Evolutionary conservation across 2,329 filamentous ascomycete species (phyloP).

Genomic region (Sclerotinia sclerotiorum): DNA sequence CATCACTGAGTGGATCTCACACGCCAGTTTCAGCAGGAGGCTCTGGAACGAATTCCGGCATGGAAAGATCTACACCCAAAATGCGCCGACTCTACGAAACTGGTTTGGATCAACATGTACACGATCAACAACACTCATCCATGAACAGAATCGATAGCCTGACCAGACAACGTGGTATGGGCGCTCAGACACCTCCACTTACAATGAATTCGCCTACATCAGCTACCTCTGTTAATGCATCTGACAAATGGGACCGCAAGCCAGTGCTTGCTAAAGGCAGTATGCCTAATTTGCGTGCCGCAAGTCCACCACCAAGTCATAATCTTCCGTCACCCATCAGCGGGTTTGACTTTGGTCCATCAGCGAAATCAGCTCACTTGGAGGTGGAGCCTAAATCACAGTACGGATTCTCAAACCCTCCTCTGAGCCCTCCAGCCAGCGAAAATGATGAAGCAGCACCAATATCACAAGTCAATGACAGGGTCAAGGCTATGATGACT

Average conservation of each 20-base stretch:
- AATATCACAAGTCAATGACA: slow-evolving; percentile 70
- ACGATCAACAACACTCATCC: slow-evolving; percentile 76
- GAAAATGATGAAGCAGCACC: slow-evolving; percentile 70
- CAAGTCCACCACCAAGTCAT: slow-evolving; percentile 45
- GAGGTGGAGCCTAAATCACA: slow-evolving; percentile 40
- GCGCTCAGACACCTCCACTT: slow-evolving; percentile 35
- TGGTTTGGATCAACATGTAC: slow-evolving; percentile 73
- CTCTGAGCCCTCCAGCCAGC: slow-evolving; percentile 68
- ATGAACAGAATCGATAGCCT: slow-evolving; percentile 79
- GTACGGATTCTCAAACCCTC: slow-evolving; percentile 48
- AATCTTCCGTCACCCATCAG: slow-evolving; percentile 45
- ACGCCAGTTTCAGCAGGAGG: slow-evolving; percentile 42
- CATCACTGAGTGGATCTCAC: slow-evolving; percentile 54
- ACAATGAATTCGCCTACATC: slow-evolving; percentile 34
- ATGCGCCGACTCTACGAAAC: slow-evolving; percentile 79
- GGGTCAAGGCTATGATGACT: slow-evolving; percentile 77
- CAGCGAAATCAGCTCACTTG: slow-evolving; percentile 38
- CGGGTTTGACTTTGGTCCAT: slow-evolving; percentile 41
- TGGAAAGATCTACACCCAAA: slow-evolving; percentile 68
- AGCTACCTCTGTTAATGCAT: slow-evolving; percentile 42
- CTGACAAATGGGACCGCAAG: slow-evolving; percentile 51
- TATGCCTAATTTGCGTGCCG: slow-evolving; percentile 65
- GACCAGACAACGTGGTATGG: slow-evolving; percentile 56
- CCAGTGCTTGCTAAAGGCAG: slow-evolving; percentile 58
- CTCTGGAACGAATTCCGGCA: slow-evolving; percentile 44